phyloP scores from a whole-genome alignment of 345 rosid genomes.

The Triadica sebifera region DNA sequence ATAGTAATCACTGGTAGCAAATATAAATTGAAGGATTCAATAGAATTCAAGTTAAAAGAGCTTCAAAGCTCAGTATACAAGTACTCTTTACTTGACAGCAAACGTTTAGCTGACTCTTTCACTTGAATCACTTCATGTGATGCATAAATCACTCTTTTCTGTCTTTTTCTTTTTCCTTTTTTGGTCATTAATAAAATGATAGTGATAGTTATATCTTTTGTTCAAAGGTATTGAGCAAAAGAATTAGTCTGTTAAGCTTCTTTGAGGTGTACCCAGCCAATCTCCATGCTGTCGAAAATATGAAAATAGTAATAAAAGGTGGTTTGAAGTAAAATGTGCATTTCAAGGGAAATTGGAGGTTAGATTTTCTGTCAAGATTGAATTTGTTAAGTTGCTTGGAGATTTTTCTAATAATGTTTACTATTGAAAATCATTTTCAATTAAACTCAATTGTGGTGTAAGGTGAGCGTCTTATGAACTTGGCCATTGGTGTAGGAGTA shows the following conservation, averaged over 20 bases:
- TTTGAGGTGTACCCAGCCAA: background rate
- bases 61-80: background rate
- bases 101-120: slow-evolving; percentile 4
- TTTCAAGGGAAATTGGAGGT: background rate
- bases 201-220: background rate
- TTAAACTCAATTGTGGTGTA: background rate
- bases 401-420: background rate
- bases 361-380: background rate
- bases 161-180: background rate
- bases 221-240: background rate
- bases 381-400: slow-evolving; percentile 1
- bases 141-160: background rate
- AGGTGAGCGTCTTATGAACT: slow-evolving; percentile 11
- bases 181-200: background rate
- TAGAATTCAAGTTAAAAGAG: background rate
- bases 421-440: background rate
- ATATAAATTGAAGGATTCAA: background rate
- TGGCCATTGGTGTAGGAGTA: slow-evolving; percentile 1
- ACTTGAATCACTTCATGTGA: background rate
- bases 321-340: slow-evolving; percentile 8
- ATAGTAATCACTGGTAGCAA: background rate
- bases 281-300: background rate
- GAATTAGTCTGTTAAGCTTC: background rate
- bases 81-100: slow-evolving; percentile 8
- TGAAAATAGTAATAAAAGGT: background rate